Conservation (phyloP, 2,329 filamentous ascomycete genomes). For the Alternaria sp. region DNA sequence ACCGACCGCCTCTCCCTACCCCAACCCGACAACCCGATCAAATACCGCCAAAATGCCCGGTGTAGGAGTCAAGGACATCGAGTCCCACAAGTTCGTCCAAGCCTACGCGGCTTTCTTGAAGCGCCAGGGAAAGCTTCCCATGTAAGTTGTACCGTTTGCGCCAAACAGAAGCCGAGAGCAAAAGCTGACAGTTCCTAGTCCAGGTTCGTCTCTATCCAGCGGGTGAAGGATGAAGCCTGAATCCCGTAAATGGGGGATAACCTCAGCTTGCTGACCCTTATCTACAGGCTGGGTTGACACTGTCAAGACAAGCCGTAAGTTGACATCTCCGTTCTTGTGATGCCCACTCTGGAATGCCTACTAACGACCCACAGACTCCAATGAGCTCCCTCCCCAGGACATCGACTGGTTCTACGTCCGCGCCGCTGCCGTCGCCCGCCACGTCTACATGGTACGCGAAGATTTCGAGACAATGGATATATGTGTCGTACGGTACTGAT, state of each 20-base stretch:
- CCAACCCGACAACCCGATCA: constrained; percentile 28
- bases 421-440: constrained; percentile 92
- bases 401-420: constrained; percentile 95
- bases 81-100: constrained; percentile 89
- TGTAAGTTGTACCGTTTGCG: constrained; percentile 50
- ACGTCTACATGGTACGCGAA: constrained; percentile 79
- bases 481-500: not conserved
- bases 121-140: constrained; percentile 91
- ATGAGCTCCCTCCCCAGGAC: constrained; percentile 97
- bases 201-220: constrained; percentile 68
- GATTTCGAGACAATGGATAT: not conserved
- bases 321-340: constrained; percentile 1
- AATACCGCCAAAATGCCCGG: constrained; percentile 78
- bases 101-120: constrained; percentile 90
- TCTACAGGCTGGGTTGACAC: constrained; percentile 96
- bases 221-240: constrained; percentile 57
- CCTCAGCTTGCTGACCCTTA: constrained; percentile 55
- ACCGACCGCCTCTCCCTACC: constrained; percentile 19
- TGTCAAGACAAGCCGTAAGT: constrained; percentile 84
- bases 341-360: not conserved
- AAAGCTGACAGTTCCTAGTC: constrained; percentile 51
- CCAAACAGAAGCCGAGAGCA: not conserved
- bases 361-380: constrained; percentile 66
- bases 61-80: constrained; percentile 84
- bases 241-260: constrained; percentile 64